Base-by-base conservation (phyloP, 768 basidiomycete genomes). In the Trametes cingulata region DNA sequence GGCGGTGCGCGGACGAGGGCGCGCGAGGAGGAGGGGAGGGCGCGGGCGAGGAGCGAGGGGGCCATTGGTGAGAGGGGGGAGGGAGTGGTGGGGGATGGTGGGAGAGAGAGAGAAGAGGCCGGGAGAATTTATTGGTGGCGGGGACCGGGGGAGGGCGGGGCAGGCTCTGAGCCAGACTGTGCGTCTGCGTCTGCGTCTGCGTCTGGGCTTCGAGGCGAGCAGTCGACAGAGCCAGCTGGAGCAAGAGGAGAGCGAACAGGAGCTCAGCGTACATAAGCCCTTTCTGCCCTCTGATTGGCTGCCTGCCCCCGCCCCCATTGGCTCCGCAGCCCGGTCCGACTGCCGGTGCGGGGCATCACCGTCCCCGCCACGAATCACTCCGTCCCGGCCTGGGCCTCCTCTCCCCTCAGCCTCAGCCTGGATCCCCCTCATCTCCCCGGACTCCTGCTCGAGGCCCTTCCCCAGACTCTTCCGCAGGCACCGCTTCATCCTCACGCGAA, bases 41-140 rank as follows among this genome's bases (percentile, higher is more conserved):
- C 53, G 58, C 65, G 67, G 51, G 67, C 52, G 63, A 68, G 55
- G 62, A 69, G 66, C 9, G 66, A 56, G 49, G 67, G 60, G 56
- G 52, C 68, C 77, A 77, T 78, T 46, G 59, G 60, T 58, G 52
- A 17, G 42, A 19, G 49, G 63, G 52, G 62, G 46, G 33, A 64
- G 60, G 56, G 45, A 64, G 52, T 42, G 36, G 50, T 46, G 61
- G 65, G 50, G 51, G 52, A 22, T 45, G 43, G 37, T 33, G 67
- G 50, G 49, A 36, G 50, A 48, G 59, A 62, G 62, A 55, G 60
- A 35, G 60, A 39, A 39, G 54, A 42, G 49, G 46, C 17, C 20
- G 41, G 52, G 29, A 27, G 60, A 56, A 58, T 67, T 62, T 68
- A 68, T 57, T 58, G 41, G 60, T 25, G 15, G 15, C 51, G 56